A percentile compares a stretch with the other conserved stretches of the same genome.
Evolutionary conservation across 768 basidiomycete genomes (phyloP).

Genomic region (Leccinum broughii): DNA sequence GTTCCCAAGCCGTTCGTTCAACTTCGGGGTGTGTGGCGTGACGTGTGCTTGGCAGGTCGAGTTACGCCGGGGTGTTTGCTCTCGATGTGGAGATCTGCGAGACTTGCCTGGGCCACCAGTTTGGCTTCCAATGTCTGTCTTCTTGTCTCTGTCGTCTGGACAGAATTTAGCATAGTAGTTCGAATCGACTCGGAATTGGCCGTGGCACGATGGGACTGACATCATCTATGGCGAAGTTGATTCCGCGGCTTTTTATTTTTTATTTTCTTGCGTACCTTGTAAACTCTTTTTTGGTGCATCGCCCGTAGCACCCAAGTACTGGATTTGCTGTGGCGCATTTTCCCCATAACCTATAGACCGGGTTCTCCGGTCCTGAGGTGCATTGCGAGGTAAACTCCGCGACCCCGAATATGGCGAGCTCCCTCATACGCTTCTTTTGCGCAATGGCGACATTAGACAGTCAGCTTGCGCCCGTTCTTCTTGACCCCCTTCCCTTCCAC

Average conservation of each 20-base stretch:
- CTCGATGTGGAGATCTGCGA: constrained; percentile 1
- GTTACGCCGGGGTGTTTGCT: background rate
- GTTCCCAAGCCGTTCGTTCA: constrained; percentile 10
- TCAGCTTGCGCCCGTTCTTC: constrained; percentile 25
- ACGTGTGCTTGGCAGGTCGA: background rate
- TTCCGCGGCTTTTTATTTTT: background rate
- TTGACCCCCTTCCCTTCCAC: background rate
- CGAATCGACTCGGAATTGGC: background rate
- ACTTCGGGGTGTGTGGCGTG: constrained; percentile 20
- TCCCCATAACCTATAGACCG: background rate
- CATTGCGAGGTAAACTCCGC: constrained; percentile 29
- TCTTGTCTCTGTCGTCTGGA: background rate
- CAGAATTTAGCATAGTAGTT: background rate
- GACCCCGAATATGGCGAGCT: constrained; percentile 28
- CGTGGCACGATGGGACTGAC: background rate
- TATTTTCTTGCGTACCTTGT: background rate
- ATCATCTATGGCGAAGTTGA: constrained; percentile 10
- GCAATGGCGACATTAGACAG: constrained; percentile 23
- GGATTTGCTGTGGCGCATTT: constrained; percentile 7
- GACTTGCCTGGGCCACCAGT: constrained; percentile 1
- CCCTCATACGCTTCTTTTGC: constrained; percentile 28
- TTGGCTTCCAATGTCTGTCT: background rate
- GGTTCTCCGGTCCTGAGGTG: constrained; percentile 1
- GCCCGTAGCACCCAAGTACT: background rate
- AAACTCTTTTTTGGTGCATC: background rate